phyloP scores from a whole-genome alignment of 2,329 filamentous ascomycete species.

The Neonectria sp. region DNA sequence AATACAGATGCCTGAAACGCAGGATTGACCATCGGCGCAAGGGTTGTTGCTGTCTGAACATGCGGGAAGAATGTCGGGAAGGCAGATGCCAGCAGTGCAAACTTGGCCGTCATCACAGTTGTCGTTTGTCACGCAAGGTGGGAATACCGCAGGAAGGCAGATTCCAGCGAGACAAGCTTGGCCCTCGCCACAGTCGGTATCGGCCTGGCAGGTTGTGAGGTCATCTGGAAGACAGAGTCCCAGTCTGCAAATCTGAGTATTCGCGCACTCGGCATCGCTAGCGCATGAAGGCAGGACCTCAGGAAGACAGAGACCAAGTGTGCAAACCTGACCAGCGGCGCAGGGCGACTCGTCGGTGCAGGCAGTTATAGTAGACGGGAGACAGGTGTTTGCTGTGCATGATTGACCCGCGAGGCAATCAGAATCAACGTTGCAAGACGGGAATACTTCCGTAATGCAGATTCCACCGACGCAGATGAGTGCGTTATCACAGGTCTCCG shows the following conservation, averaged over 20 bases:
- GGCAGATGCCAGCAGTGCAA: conserved; percentile 18
- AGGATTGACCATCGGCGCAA: conserved; percentile 2
- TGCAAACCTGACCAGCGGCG: conserved; percentile 5
- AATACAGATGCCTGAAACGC: conserved; percentile 13
- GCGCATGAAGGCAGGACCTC: conserved; percentile 10
- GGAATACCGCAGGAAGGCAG: conserved; percentile 12
- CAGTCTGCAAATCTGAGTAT: conserved; percentile 7
- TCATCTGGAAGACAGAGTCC: conserved; percentile 9
- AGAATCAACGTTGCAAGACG: background rate
- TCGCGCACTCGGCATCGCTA: background rate
- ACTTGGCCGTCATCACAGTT: conserved; percentile 1
- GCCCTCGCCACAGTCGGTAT: conserved; percentile 3
- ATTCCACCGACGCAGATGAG: background rate
- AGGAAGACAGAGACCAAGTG: conserved; percentile 16
- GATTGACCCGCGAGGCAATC: conserved; percentile 15
- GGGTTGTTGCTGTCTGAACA: background rate
- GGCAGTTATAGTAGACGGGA: conserved; percentile 6
- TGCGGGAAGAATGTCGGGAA: conserved; percentile 1
- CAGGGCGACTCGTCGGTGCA: background rate
- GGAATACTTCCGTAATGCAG: conserved; percentile 12
- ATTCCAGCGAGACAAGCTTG: conserved; percentile 7
- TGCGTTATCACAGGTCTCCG: background rate
- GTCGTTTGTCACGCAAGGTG: background rate
- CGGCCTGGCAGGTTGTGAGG: conserved; percentile 6
- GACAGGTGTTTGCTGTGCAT: conserved; percentile 12